Base-by-base conservation (phyloP, 2,329 filamentous ascomycete genomes). In the Colletotrichum phormii region DNA sequence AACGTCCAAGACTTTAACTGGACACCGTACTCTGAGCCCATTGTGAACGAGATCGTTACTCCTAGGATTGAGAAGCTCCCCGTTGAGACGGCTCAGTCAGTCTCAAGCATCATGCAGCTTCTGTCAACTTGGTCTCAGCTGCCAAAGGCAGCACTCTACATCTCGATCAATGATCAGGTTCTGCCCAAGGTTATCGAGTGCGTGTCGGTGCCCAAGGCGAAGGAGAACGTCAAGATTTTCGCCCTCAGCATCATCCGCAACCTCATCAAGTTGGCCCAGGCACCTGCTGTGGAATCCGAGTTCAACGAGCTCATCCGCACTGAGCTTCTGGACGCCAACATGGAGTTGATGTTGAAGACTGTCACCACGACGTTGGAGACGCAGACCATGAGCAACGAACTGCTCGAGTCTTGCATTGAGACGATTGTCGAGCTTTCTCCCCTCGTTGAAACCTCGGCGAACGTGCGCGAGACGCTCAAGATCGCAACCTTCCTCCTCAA, bases 141-240 rank as follows among this genome's bases (percentile, higher is more conserved):
- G 26, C 86, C 90, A 0, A 88, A 87, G 73, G 92, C 91, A 1
- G 91, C 92, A 1, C 79, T 91, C 7, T 94, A 97, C 77, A 86
- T 99, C 8, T 81, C 81, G 4, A 80, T 86, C 49, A 89, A 92
- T 13, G 81, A 88, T 8, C 89, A 91, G 18, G 86, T 96, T n/a
- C 80, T 98, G 35, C 86, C 86, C 18, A 91, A 92, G 76, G 83
- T 98, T 18, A 89, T 95, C 53, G 91, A 94, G 75, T 93, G 92
- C 77, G 84, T 99, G 31, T 87, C 88, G 5, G 87, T 93, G 6
- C 87, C 89, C 58, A 96, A 93, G 66, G 91, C 94, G 0, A 97
- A 97, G 80, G 94, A 96, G 74, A 92, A 95, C 69, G 95, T 99
- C 68, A 97, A 95, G 79, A 84, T 93, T 0, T 97, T 94, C 79